Conservation (phyloP, 1,284 basidiomycete genomes). For the Ganoderma resinaceum region DNA sequence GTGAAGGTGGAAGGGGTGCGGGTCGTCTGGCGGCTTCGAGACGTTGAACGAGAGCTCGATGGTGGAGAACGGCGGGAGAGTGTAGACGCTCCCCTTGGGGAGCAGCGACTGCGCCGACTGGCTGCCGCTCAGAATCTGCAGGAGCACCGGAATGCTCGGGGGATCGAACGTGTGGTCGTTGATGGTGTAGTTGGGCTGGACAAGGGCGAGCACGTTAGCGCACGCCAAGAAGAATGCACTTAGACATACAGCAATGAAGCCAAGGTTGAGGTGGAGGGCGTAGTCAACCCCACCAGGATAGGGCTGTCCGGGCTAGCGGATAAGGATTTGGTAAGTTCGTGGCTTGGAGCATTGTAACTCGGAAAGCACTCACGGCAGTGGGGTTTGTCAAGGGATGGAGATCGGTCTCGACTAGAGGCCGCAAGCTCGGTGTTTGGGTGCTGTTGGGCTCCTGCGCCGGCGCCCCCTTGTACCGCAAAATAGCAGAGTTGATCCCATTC, state of each 20-base stretch:
- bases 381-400: constrained; percentile 27
- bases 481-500: constrained; percentile 45
- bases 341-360: too few species aligned
- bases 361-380: constrained; percentile 15
- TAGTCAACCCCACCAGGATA: constrained; percentile 39
- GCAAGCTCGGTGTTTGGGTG: constrained; percentile 32
- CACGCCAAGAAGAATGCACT: neutral
- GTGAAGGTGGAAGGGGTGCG: constrained; percentile 51
- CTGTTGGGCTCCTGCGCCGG: constrained; percentile 49
- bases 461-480: constrained; percentile 44
- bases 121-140: constrained; percentile 46
- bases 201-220: neutral
- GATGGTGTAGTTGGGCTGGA: constrained; percentile 33
- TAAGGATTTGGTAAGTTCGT: neutral
- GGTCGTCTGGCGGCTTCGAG: constrained; percentile 31
- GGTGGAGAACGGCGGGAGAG: constrained; percentile 37
- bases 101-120: constrained; percentile 39
- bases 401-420: constrained; percentile 37
- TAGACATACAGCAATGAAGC: constrained; percentile 17
- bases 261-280: constrained; percentile 31
- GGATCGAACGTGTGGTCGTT: constrained; percentile 37
- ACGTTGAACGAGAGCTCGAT: constrained; percentile 46
- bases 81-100: constrained; percentile 42
- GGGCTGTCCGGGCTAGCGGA: constrained; percentile 36
- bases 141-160: constrained; percentile 43